Base-by-base conservation (phyloP, 768 basidiomycete genomes). In the Coprinopsis sp. region DNA sequence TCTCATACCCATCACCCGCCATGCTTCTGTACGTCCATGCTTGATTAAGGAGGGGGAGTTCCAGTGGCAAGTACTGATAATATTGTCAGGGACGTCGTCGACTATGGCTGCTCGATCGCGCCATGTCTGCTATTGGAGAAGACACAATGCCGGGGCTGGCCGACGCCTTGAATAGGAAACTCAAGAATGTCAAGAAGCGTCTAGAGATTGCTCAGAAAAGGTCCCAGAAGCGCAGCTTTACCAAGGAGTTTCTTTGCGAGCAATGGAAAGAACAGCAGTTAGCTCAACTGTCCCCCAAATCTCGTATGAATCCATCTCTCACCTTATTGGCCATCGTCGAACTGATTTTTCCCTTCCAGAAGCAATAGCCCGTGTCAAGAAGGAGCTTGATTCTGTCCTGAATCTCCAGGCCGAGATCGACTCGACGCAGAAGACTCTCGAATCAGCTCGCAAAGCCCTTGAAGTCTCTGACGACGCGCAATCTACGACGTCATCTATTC, bases 21-120 rank as follows among this genome's bases (percentile, higher is more conserved):
- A 22, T 1, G 49, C 47, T 19, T 31, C 47, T 0, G 58, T 69
- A 1, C 67, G 69, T 50, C 45, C 54, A 10, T 37, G n/a, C n/a
- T n/a, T n/a, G n/a, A 10, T 37, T 18, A 37, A 19, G 19, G 19
- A 8, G 34, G 34, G 18, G 7, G 18, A 19, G 10, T 7, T 19
- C 34, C 19, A 10, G 11, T 11, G 8, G n/a, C 30, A 8, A 31
- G n/a, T n/a, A 8, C n/a, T 31, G 30, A 31, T 31, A n/a, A 31
- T 31, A 31, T n/a, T 11, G 34, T 7, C 18, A 18, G 18, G 19
- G 11, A 8, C 11, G 18, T n/a, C n/a, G n/a, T n/a, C 18, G 8
- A 7, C 34, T 18, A 10, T 8, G 34, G 34, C 10, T 37, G 18
- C 34, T 37, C 11, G 34, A 37, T 37, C 34, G 34, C n/a, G n/a